phyloP scores from a whole-genome alignment of 176 grass and related monocot genomes.

The Neostapfia colusana region DNA sequence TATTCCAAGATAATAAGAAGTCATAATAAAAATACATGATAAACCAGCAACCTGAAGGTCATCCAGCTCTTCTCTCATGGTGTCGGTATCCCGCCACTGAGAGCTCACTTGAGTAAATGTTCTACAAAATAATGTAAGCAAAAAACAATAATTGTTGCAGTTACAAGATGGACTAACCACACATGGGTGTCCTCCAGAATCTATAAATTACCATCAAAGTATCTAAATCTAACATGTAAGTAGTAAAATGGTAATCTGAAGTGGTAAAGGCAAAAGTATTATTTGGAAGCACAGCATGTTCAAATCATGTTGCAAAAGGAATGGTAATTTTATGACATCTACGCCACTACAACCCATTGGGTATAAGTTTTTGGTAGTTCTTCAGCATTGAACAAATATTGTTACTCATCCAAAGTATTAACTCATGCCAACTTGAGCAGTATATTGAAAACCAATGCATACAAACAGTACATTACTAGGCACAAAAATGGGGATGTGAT shows the following conservation, averaged over 20 bases:
- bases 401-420: constrained; percentile 9
- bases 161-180: not conserved
- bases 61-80: constrained; percentile 97
- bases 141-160: constrained; percentile 16
- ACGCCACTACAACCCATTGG: not conserved
- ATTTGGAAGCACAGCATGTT: constrained; percentile 10
- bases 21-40: constrained; percentile 27
- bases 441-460: constrained; percentile 1
- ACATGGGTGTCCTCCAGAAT: constrained; percentile 25
- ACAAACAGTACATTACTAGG: not conserved
- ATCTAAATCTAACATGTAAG: not conserved
- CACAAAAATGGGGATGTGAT: constrained; percentile 18
- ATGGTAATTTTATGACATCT: constrained; percentile 5
- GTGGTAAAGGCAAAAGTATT: not conserved
- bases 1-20: constrained; percentile 27
- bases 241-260: not conserved
- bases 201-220: constrained; percentile 10
- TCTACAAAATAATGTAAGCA: constrained; percentile 58
- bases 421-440: not conserved
- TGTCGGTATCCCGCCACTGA: constrained; percentile 98
- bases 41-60: constrained; percentile 85
- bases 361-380: not conserved
- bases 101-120: constrained; percentile 99
- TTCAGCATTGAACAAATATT: not conserved
- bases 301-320: constrained; percentile 8